Conservation (phyloP, 192 early-diverging fungal genomes). For the Gorgonomyces haynaldii region DNA sequence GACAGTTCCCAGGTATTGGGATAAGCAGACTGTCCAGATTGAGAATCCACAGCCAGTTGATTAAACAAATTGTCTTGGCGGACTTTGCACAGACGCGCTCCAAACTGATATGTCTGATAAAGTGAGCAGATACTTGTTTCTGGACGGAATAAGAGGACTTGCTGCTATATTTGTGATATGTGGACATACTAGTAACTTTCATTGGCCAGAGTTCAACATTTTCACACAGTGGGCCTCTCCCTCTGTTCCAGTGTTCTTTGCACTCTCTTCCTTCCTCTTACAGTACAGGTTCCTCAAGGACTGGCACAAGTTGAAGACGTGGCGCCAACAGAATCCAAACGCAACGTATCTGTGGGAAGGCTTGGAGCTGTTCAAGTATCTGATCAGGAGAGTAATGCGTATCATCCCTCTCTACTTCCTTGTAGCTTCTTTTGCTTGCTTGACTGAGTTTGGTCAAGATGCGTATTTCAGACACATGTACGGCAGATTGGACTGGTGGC, state of each 20-base stretch:
- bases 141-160: conserved; percentile 1
- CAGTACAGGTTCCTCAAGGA: not conserved
- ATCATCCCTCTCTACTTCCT: not conserved
- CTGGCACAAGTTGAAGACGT: not conserved
- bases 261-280: conserved; percentile 1
- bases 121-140: not conserved
- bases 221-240: not conserved
- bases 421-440: not conserved
- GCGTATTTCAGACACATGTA: not conserved
- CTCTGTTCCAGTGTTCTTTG: not conserved
- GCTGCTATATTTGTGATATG: not conserved
- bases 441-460: not conserved
- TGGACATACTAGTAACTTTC: not conserved
- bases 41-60: too few relatives aligned
- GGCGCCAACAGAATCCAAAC: not conserved
- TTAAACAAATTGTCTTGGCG: too few relatives aligned
- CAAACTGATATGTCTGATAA: too few relatives aligned
- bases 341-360: not conserved
- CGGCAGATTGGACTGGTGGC: not conserved
- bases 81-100: too few relatives aligned
- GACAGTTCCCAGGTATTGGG: too few relatives aligned
- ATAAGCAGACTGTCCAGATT: too few relatives aligned
- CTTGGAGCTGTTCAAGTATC: not conserved
- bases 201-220: too few relatives aligned
- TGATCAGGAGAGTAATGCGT: not conserved